phyloP scores from a whole-genome alignment of 495 filamentous ascomycete species.

The Aspergillus ostianus region DNA sequence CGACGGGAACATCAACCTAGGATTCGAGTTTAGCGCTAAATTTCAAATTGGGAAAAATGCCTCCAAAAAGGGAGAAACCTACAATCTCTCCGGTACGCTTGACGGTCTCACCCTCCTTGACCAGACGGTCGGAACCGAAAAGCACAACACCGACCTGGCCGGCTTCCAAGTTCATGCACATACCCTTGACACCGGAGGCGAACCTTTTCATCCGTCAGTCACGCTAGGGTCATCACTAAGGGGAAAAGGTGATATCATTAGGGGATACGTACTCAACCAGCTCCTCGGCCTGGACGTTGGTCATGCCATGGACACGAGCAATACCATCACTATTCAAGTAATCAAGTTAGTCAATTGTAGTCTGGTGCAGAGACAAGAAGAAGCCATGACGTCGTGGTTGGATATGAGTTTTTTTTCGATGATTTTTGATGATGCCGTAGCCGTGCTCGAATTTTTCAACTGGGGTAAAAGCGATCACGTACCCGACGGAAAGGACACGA shows the following conservation, averaged over 20 bases:
- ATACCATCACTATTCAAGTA: constrained; percentile 87
- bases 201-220: constrained; percentile 66
- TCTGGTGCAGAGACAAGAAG: background rate
- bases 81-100: constrained; percentile 99
- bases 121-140: constrained; percentile 99
- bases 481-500: constrained; percentile 98
- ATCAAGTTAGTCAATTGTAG: constrained; percentile 19
- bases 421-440: constrained; percentile 30
- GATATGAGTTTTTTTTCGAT: constrained; percentile 16
- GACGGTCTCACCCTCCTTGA: constrained; percentile 99
- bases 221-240: background rate
- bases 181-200: constrained; percentile 98
- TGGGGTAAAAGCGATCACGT: constrained; percentile 47
- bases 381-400: constrained; percentile 5
- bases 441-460: constrained; percentile 39
- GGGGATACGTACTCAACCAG: constrained; percentile 87
- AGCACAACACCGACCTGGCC: constrained; percentile 99
- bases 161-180: constrained; percentile 99
- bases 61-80: constrained; percentile 37
- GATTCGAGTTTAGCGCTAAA: constrained; percentile 15
- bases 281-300: constrained; percentile 99
- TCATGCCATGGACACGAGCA: constrained; percentile 98
- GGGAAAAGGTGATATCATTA: background rate
- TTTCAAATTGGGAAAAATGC: background rate
- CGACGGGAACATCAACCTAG: constrained; percentile 96